A percentile compares a stretch with the other conserved stretches of the same genome.
Evolutionary conservation across 441 rosid genomes (phyloP).

Genomic region (Breynia disticha): DNA sequence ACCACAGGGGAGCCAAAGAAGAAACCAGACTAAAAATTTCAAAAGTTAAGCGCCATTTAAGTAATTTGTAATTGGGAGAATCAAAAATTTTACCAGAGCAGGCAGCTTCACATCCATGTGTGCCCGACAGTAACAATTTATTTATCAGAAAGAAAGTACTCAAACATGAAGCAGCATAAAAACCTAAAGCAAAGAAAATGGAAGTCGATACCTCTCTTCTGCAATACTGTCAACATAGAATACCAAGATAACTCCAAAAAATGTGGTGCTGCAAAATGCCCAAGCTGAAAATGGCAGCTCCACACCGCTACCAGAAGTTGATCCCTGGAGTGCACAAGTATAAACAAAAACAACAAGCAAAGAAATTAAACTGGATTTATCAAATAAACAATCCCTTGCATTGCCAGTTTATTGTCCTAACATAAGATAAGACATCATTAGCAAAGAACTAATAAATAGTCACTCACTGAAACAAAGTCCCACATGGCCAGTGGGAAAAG

Average conservation of each 20-base stretch:
- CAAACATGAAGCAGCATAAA: conserved; percentile 1
- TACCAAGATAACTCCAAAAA: conserved; percentile 75
- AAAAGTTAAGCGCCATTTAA: too few relatives aligned
- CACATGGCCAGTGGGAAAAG: conserved; percentile 97
- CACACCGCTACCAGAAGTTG: conserved; percentile 37
- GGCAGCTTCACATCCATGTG: not conserved
- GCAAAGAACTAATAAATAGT: conserved; percentile 1
- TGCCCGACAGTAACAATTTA: too few relatives aligned
- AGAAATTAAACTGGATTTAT: not conserved
- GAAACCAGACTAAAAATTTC: too few relatives aligned
- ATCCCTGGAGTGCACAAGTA: conserved; percentile 46
- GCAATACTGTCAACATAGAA: conserved; percentile 83
- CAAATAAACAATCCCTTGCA: not conserved
- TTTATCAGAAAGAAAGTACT: not conserved
- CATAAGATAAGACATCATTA: conserved; percentile 4
- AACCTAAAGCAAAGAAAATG: conserved; percentile 7
- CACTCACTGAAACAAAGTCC: conserved; percentile 81
- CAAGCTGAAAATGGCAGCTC: conserved; percentile 76
- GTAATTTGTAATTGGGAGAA: too few relatives aligned
- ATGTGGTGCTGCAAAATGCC: conserved; percentile 72
- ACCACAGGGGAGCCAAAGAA: not conserved
- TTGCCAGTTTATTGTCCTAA: not conserved
- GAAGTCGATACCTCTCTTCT: conserved; percentile 98
- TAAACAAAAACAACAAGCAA: conserved; percentile 12
- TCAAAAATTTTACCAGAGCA: not conserved